Conservation (phyloP, 177 flowering plant genomes). For the Tripterygium wilfordii region DNA sequence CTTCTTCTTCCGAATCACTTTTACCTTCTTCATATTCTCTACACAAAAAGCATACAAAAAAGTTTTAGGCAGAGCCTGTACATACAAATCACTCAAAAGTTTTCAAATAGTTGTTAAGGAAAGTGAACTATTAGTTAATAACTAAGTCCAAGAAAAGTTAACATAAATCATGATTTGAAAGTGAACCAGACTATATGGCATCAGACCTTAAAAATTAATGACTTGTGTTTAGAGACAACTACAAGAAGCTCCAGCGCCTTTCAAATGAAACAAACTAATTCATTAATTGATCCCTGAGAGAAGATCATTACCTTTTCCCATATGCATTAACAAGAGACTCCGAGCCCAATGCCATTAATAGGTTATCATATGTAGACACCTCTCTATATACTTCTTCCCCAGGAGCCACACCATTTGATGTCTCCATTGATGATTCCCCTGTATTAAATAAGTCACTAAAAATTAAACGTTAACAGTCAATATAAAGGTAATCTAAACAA, state of each 20-base stretch:
- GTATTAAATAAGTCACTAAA: conserved; percentile 1
- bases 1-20: conserved; percentile 36
- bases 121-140: background rate
- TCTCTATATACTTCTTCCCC: conserved; percentile 26
- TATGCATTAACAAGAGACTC: conserved; percentile 28
- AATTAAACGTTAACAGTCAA: background rate
- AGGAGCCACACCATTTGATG: conserved; percentile 13
- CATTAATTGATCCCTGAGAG: background rate
- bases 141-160: background rate
- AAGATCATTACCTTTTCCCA: conserved; percentile 30
- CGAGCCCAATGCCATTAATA: conserved; percentile 30
- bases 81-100: background rate
- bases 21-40: conserved; percentile 29
- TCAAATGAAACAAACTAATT: background rate
- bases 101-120: background rate
- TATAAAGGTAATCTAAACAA: background rate
- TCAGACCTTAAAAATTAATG: background rate
- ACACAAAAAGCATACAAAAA: conserved; percentile 7
- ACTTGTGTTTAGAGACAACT: background rate
- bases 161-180: background rate
- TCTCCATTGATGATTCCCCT: conserved; percentile 26
- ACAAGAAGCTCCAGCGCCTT: background rate
- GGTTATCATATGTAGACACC: conserved; percentile 39
- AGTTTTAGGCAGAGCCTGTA: background rate
- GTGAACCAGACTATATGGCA: background rate